Evolutionary conservation across 352 stramenopile species (phyloP).

Genomic region (Heterotrichella gracilis): DNA sequence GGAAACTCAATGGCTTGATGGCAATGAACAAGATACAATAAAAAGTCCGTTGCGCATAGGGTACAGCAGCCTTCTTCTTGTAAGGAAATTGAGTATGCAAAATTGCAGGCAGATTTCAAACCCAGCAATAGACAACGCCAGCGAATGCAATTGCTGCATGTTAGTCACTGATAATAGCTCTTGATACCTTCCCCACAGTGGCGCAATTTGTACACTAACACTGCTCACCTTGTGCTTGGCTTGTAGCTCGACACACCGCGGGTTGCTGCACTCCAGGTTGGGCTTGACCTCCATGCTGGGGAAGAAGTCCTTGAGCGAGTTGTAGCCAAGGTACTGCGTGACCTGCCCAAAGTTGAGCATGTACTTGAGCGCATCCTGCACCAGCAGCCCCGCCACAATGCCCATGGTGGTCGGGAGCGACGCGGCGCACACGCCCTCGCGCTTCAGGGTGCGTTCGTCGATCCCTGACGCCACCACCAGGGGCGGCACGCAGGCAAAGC

Average conservation of each 20-base stretch:
- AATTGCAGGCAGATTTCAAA: too few species aligned
- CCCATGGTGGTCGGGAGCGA: constrained; percentile 52
- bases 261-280: constrained; percentile 40
- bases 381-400: constrained; percentile 38
- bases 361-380: constrained; percentile 49
- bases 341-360: constrained; percentile 40
- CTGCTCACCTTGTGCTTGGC: too few species aligned
- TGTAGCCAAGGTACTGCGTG: constrained; percentile 47
- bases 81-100: constrained; percentile 24
- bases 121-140: too few species aligned
- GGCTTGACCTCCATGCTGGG: constrained; percentile 36
- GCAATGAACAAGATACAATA: too few species aligned
- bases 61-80: constrained; percentile 38
- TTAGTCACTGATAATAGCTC: too few species aligned
- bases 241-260: constrained; percentile 36
- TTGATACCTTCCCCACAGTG: too few species aligned
- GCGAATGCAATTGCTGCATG: too few species aligned
- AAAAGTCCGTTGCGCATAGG: too few species aligned
- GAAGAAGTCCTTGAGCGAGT: constrained; percentile 46
- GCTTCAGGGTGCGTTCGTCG: constrained; percentile 43
- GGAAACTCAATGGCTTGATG: too few species aligned
- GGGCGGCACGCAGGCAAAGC: constrained; percentile 45
- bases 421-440: constrained; percentile 42
- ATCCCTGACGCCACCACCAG: constrained; percentile 43
- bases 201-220: too few species aligned